phyloP scores from a whole-genome alignment of 345 rosid genomes.

The Balakata baccata region DNA sequence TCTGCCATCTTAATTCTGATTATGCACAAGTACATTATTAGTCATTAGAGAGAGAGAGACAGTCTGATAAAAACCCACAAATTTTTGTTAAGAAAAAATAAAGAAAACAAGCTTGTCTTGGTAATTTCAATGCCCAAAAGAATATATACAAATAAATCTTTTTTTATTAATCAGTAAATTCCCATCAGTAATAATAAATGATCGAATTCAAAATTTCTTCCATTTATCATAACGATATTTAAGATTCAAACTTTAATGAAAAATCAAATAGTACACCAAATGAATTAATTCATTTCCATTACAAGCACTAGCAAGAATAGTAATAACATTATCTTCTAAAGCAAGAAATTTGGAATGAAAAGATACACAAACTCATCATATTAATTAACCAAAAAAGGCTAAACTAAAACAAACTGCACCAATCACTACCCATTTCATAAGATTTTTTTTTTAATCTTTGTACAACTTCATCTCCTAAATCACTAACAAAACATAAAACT shows the following conservation, averaged over 20 bases:
- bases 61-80: not conserved
- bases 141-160: not conserved
- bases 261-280: not conserved
- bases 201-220: too few relatives aligned
- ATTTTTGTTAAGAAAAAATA: not conserved
- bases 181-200: too few relatives aligned
- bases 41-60: not conserved
- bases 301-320: conserved; percentile 3
- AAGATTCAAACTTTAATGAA: not conserved
- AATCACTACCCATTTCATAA: conserved; percentile 30
- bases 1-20: not conserved
- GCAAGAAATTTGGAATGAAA: conserved; percentile 9
- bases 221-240: too few relatives aligned
- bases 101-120: not conserved
- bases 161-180: too few relatives aligned
- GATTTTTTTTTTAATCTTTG: conserved; percentile 32
- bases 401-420: conserved; percentile 14
- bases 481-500: conserved; percentile 17
- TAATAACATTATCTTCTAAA: conserved; percentile 8
- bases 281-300: not conserved
- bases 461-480: conserved; percentile 35
- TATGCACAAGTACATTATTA: not conserved
- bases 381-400: not conserved
- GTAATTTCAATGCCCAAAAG: not conserved
- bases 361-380: not conserved